phyloP scores from a whole-genome alignment of 202 grass and related monocot species.

The Panicum hallii region DNA sequence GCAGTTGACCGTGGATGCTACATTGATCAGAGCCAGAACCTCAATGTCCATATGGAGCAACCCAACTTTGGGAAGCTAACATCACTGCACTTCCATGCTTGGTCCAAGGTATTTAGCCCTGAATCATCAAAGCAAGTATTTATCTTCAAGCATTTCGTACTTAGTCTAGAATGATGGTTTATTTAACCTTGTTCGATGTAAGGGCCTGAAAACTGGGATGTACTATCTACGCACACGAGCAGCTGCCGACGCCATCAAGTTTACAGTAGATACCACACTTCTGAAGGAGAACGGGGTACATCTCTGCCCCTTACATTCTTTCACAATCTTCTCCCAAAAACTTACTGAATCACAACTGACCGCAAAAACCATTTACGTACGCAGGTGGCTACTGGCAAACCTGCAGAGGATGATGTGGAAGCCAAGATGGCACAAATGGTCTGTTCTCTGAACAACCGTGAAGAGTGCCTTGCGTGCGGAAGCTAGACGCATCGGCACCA shows the following conservation, averaged over 20 bases:
- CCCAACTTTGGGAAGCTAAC: constrained; percentile 93
- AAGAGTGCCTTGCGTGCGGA: constrained; percentile 88
- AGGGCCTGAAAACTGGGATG: constrained; percentile 99
- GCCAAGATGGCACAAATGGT: constrained; percentile 94
- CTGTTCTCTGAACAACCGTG: constrained; percentile 89
- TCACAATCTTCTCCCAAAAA: not conserved
- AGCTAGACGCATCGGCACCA: constrained; percentile 53
- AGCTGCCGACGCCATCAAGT: constrained; percentile 95
- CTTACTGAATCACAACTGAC: constrained; percentile 20
- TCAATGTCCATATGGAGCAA: constrained; percentile 98
- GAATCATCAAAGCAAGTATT: not conserved
- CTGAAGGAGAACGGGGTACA: constrained; percentile 56
- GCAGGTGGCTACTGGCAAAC: constrained; percentile 53
- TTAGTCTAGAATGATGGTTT: not conserved
- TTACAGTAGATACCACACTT: constrained; percentile 81
- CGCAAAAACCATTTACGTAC: not conserved
- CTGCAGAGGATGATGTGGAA: constrained; percentile 64
- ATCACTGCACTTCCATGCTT: constrained; percentile 91
- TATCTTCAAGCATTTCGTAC: not conserved
- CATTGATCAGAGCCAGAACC: constrained; percentile 96
- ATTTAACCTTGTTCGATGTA: constrained; percentile 21
- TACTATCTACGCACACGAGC: constrained; percentile 92
- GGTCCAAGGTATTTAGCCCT: constrained; percentile 75
- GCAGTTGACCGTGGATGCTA: constrained; percentile 93
- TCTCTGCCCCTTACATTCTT: not conserved